phyloP scores from a whole-genome alignment of 108 stramenopile genomes.

The Cyclostephanos tholiformis region DNA sequence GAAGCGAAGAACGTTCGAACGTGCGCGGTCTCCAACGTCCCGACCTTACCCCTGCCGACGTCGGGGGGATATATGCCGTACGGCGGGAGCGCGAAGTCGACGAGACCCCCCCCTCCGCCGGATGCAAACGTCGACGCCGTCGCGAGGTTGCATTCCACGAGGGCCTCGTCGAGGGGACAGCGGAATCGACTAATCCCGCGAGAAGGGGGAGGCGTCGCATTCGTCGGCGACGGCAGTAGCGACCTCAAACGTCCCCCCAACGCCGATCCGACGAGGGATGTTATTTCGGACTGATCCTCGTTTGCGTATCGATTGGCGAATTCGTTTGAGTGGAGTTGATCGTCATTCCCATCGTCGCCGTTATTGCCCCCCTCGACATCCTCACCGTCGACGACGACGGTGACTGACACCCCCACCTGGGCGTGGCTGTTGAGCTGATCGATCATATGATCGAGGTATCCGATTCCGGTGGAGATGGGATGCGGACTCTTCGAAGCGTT shows the following conservation, averaged over 20 bases:
- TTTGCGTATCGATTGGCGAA: slow-evolving; percentile 56
- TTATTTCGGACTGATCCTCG: slow-evolving; percentile 55
- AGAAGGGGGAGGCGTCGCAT: no score
- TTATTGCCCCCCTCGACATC: slow-evolving; percentile 5
- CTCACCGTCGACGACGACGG: slow-evolving; percentile 20
- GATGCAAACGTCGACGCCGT: neutral
- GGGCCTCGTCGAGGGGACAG: slow-evolving; percentile 88
- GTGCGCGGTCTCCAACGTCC: slow-evolving; percentile 54
- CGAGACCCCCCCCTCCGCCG: slow-evolving; percentile 21
- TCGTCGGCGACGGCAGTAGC: slow-evolving; percentile 3
- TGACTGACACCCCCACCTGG: slow-evolving; percentile 74
- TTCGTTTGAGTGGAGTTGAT: slow-evolving; percentile 16
- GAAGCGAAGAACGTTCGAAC: slow-evolving; percentile 60
- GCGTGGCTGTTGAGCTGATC: slow-evolving; percentile 91
- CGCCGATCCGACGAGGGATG: slow-evolving; percentile 54
- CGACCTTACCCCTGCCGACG: slow-evolving; percentile 69
- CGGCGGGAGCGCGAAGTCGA: slow-evolving; percentile 61
- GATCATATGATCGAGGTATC: slow-evolving; percentile 88
- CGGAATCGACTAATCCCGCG: slow-evolving; percentile 77
- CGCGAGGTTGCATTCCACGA: slow-evolving; percentile 71
- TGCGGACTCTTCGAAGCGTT: slow-evolving; percentile 38
- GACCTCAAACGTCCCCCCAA: slow-evolving; percentile 57
- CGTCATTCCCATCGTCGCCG: slow-evolving; percentile 12
- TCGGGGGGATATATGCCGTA: slow-evolving; percentile 75
- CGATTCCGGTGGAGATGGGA: slow-evolving; percentile 80